Evolutionary conservation across 2,329 filamentous ascomycete species (phyloP).

Genomic region (Hypoxylon sp.): DNA sequence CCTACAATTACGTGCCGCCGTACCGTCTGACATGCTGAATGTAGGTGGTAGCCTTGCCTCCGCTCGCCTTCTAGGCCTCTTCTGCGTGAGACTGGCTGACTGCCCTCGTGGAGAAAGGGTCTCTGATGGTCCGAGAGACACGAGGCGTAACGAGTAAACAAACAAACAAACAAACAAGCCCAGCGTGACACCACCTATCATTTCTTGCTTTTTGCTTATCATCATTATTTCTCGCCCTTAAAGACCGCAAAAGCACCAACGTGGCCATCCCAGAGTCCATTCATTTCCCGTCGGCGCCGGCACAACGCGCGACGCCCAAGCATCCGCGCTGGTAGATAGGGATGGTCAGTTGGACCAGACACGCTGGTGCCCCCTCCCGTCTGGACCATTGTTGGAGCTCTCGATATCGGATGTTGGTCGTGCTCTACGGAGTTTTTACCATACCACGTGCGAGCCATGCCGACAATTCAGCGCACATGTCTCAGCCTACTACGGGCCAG

Average conservation of each 20-base stretch:
- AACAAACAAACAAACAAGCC: too few species aligned
- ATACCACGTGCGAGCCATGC: conserved; percentile 27
- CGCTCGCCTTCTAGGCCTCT: conserved; percentile 13
- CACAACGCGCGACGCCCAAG: conserved; percentile 12
- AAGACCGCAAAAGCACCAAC: conserved; percentile 17
- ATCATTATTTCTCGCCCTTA: conserved; percentile 14
- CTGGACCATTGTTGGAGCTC: too few species aligned
- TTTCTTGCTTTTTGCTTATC: conserved; percentile 5
- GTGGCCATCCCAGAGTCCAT: conserved; percentile 29
- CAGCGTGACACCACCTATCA: conserved; percentile 20
- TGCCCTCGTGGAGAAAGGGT: too few species aligned
- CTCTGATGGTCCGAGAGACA: conserved; percentile 26
- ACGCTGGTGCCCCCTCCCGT: too few species aligned
- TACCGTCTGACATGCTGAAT: conserved; percentile 11
- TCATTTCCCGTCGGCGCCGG: conserved; percentile 2
- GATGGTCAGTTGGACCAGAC: too few species aligned
- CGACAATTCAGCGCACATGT: conserved; percentile 15
- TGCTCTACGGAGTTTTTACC: neutral
- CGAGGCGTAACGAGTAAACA: conserved; percentile 12
- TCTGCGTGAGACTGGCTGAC: conserved; percentile 31
- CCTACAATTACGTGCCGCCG: conserved; percentile 21
- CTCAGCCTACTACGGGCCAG: conserved; percentile 8
- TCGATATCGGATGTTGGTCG: too few species aligned
- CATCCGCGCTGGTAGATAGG: conserved; percentile 4
- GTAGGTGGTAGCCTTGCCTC: conserved; percentile 20